phyloP scores from a whole-genome alignment of 352 stramenopile genomes.

The Phytophthora nicotianae region DNA sequence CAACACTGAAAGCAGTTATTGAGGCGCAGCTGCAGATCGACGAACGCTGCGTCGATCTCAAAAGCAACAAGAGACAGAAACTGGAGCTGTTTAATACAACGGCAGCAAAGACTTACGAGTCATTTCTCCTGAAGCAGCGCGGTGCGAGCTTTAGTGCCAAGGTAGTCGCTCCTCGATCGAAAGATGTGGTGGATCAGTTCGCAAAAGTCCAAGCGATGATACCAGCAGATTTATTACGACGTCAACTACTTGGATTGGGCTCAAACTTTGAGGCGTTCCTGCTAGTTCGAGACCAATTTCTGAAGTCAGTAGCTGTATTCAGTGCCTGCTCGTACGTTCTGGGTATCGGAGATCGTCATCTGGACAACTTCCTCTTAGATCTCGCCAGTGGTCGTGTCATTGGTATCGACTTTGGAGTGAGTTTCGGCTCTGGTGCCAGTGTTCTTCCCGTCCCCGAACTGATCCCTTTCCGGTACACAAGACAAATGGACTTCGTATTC shows the following conservation, averaged over 20 bases:
- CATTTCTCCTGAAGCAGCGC: conserved; percentile 75
- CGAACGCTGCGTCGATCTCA: conserved; percentile 54
- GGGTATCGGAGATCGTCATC: conserved; percentile 90
- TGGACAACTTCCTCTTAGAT: conserved; percentile 93
- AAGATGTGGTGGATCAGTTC: conserved; percentile 63
- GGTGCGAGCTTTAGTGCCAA: conserved; percentile 74
- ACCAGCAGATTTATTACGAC: conserved; percentile 75
- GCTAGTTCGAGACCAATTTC: conserved; percentile 82
- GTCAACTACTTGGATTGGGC: conserved; percentile 73
- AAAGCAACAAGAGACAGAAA: conserved; percentile 73
- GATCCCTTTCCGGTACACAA: conserved; percentile 90
- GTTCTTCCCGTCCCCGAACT: conserved; percentile 89
- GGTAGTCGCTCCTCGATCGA: conserved; percentile 52
- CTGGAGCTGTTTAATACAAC: conserved; percentile 81
- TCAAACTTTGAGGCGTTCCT: conserved; percentile 85
- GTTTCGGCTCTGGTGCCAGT: conserved; percentile 88
- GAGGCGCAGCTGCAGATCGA: conserved; percentile 75
- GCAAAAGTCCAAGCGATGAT: conserved; percentile 65
- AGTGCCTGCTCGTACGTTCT: conserved; percentile 89
- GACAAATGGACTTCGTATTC: conserved; percentile 76
- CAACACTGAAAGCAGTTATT: conserved; percentile 80
- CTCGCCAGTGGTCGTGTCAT: conserved; percentile 74
- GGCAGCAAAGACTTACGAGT: conserved; percentile 72
- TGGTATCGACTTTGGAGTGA: conserved; percentile 93
- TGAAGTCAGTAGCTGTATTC: conserved; percentile 83